Base-by-base conservation (phyloP, 306 rosid genomes). In the Crotalaria pallida region DNA sequence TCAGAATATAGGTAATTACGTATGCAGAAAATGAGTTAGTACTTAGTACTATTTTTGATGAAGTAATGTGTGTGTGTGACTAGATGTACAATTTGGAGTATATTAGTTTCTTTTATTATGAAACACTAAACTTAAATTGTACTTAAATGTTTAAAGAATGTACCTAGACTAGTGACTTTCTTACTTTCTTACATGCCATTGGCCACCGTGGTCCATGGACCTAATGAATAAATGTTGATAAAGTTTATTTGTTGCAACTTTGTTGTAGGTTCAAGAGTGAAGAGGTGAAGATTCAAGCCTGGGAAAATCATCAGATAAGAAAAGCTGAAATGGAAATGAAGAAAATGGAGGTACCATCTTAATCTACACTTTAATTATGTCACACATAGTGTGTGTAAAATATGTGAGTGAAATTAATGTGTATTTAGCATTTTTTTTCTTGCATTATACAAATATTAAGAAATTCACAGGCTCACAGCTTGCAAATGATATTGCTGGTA, bases 281-380 rank as follows among this genome's bases (percentile, higher is more conserved):
- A 79, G 96, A 95, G 79, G 86, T 95, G 75, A 95, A 74, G 86
- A 95, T 95, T 78, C 97, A 91, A 72, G 97, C 96, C 17, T 91
- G 97, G 97, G 96, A 95, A 69, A 95, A 92, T 67, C 94, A 89
- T 58, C 93, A 87, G 87, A 89, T 86, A 73, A 91, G 96, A 84
- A 95, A 87, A 83, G 97, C 96, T 73, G 99, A 95, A 76, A 84
- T 88, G 92, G 91, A 91, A 73, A 84, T 89, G 96, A 91, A 80
- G 81, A 95, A 86, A 83, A 86, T 89, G 83, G 99, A 95, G 97
- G 99, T 91, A 87, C 47, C n/a, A 26, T 10, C 51, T 77, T 71
- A 31, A 38, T 38, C 12, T 36, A 7, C 43, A 36, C 43, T 36
- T 36, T 2, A 36, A 9, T 36, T 36, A 9, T 34, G 6, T 34